A percentile compares a stretch with the other conserved stretches of the same genome.
Conservation (phyloP, 352 stramenopile genomes). For the Phytophthora megakarya region DNA sequence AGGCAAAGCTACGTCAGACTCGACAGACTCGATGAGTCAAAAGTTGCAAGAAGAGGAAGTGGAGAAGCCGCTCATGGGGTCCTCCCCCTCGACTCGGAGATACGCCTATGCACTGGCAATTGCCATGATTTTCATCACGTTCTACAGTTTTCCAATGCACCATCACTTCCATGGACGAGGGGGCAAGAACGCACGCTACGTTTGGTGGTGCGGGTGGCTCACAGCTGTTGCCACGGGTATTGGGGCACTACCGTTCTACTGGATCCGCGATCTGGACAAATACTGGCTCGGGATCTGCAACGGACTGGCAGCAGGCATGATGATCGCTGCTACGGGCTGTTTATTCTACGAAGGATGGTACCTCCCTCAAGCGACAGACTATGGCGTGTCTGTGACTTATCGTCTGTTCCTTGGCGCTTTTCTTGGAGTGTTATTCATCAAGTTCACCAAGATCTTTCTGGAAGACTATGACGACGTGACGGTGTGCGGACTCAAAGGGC, state of each 20-base stretch:
- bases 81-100: slow-evolving; percentile 19
- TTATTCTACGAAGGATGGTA: slow-evolving; percentile 94
- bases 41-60: slow-evolving; percentile 11
- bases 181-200: slow-evolving; percentile 82
- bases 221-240: slow-evolving; percentile 95
- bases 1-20: slow-evolving; percentile 10
- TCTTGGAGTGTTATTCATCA: slow-evolving; percentile 96
- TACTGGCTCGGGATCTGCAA: slow-evolving; percentile 96
- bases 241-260: slow-evolving; percentile 95
- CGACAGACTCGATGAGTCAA: slow-evolving; percentile 7
- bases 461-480: slow-evolving; percentile 96
- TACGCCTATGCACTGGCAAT: slow-evolving; percentile 55
- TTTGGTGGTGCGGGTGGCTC: slow-evolving; percentile 98
- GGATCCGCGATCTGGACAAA: slow-evolving; percentile 92
- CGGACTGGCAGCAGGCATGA: slow-evolving; percentile 97
- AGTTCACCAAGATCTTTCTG: slow-evolving; percentile 94
- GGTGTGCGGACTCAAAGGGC: slow-evolving; percentile 72
- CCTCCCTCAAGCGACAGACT: slow-evolving; percentile 73
- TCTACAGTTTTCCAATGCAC: slow-evolving; percentile 62
- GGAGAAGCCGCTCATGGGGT: slow-evolving; percentile 14
- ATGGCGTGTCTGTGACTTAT: slow-evolving; percentile 69
- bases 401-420: slow-evolving; percentile 90
- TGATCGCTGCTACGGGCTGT: slow-evolving; percentile 96
- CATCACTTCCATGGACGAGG: slow-evolving; percentile 30
- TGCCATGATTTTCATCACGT: slow-evolving; percentile 61